phyloP scores from a whole-genome alignment of 2,329 filamentous ascomycete species.

The Kalmusia sp. region DNA sequence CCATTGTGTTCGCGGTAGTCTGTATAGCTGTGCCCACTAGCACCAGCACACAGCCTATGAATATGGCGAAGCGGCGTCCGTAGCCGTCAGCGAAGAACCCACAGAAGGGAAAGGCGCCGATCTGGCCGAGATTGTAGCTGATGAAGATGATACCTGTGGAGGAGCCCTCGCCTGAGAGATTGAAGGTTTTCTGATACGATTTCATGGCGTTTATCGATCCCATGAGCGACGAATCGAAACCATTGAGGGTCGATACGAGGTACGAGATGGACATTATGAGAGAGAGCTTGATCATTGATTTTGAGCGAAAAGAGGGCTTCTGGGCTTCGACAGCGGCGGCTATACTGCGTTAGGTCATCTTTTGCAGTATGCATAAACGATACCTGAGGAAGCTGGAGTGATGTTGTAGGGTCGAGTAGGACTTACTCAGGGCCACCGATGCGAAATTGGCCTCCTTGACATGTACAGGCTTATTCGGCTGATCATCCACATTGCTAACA shows the following conservation, averaged over 20 bases:
- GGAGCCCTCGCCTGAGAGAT: slow-evolving; percentile 55
- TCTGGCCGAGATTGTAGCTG: slow-evolving; percentile 58
- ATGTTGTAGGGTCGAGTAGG: neutral
- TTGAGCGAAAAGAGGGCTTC: slow-evolving; percentile 38
- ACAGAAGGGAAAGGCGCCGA: slow-evolving; percentile 57
- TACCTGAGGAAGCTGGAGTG: neutral
- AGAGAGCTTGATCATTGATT: slow-evolving; percentile 41
- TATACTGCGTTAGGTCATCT: slow-evolving; percentile 1
- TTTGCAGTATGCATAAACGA: neutral
- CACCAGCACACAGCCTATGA: slow-evolving; percentile 61
- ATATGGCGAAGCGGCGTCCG: slow-evolving; percentile 63
- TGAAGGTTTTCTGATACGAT: slow-evolving; percentile 59
- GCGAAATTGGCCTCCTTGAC: slow-evolving; percentile 38
- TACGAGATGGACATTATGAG: slow-evolving; percentile 43
- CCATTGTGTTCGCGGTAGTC: slow-evolving; percentile 53
- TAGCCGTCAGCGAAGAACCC: slow-evolving; percentile 49
- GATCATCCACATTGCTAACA: slow-evolving; percentile 30
- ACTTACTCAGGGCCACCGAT: slow-evolving; percentile 38
- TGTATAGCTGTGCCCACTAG: slow-evolving; percentile 61
- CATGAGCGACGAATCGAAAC: slow-evolving; percentile 48
- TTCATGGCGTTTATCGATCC: slow-evolving; percentile 62
- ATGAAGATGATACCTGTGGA: slow-evolving; percentile 57
- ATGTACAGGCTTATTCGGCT: slow-evolving; percentile 24
- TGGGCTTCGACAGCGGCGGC: slow-evolving; percentile 42
- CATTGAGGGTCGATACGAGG: slow-evolving; percentile 44